Conservation (phyloP, 495 filamentous ascomycete genomes). For the Melanomma pulvis-pyrius region DNA sequence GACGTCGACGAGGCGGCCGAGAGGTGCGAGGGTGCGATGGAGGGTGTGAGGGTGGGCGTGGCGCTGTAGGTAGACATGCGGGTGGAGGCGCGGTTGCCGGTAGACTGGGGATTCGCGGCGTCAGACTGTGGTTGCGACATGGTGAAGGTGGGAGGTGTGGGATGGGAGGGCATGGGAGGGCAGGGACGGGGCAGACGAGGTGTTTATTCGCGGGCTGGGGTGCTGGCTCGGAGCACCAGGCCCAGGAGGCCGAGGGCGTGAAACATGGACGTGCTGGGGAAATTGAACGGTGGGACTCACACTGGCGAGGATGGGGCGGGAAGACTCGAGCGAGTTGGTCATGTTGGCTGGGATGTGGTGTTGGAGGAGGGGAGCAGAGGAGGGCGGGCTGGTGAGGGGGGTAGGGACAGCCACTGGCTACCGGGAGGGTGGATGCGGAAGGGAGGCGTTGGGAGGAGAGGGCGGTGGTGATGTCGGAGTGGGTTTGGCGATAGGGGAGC, state of each 20-base stretch:
- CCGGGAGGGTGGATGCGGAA: slow-evolving; percentile 2
- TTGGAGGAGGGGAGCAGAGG: not conserved
- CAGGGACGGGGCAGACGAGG: not conserved
- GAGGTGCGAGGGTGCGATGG: slow-evolving; percentile 48
- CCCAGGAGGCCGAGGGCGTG: not conserved
- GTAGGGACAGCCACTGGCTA: slow-evolving; percentile 4
- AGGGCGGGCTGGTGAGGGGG: not conserved
- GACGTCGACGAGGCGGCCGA: slow-evolving; percentile 59
- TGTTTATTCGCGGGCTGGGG: slow-evolving; percentile 19
- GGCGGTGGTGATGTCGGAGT: not conserved
- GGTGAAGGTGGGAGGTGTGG: slow-evolving; percentile 7
- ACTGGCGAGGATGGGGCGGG: slow-evolving; percentile 37
- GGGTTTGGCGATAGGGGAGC: not conserved
- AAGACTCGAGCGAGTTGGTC: slow-evolving; percentile 38
- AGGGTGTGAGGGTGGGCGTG: slow-evolving; percentile 70
- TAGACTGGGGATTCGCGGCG: slow-evolving; percentile 22
- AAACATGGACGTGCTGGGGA: slow-evolving; percentile 13
- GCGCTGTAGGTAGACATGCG: slow-evolving; percentile 82
- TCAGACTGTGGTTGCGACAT: slow-evolving; percentile 9
- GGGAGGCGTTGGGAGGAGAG: no score
- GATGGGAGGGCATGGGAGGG: no score
- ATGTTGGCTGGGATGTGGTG: slow-evolving; percentile 2
- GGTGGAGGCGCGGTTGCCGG: slow-evolving; percentile 63
- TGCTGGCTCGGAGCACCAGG: not conserved
- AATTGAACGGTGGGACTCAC: slow-evolving; percentile 23